Base-by-base conservation (phyloP, 257 asterid genomes). In the Verbascum thapsus region DNA sequence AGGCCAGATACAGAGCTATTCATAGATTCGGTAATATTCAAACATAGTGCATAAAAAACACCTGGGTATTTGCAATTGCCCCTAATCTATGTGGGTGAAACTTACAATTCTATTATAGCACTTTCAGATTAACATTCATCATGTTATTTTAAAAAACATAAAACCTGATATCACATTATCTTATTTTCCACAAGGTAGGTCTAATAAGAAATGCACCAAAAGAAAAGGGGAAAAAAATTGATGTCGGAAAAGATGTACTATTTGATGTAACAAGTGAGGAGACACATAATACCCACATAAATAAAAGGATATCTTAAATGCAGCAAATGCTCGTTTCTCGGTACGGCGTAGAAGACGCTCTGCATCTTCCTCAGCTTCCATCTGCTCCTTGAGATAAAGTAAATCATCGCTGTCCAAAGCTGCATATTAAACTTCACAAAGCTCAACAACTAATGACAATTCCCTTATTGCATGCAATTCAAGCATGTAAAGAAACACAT, bases 331-430 rank as follows among this genome's bases (percentile, higher is more conserved):
- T 37, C 97, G 91, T 71, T 89, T 92, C 83, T 92, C 99, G 37
- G 99, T 89, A 61, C 96, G 95, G 47, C 91, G 86, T 58, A 92
- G 85, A 73, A 89, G 91, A 11, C 99, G 97, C 67, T 92, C 99
- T 18, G 99, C 97, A 63, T 92, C 97, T 76, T 92, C 95, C 80
- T 92, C 96, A 15, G 97, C 99, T 77, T 92, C 99, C 96, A 89
- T 92, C 81, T 92, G 97, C 90, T 92, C 99, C 88, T 92, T 92
- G 52, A 92, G 96, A 82, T 92, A 92, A 59, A 92, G 97, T 68
- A 92, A 72, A 80, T 89, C 99, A 82, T 92, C 99, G 63, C 97
- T 89, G 82, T 92, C 99, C 96, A 92, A 66, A 64, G 99, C 99
- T 92, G 96, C 86, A 85, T 13, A 68, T 75, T 54, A 38, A 76